Percentiles rank a stretch among this genome's conserved stretches.
These are phyloP conservation scores for Solidago caesia DNA, from an alignment of 129 eudicot genomes.

Conservation along the genomic window DNA sequence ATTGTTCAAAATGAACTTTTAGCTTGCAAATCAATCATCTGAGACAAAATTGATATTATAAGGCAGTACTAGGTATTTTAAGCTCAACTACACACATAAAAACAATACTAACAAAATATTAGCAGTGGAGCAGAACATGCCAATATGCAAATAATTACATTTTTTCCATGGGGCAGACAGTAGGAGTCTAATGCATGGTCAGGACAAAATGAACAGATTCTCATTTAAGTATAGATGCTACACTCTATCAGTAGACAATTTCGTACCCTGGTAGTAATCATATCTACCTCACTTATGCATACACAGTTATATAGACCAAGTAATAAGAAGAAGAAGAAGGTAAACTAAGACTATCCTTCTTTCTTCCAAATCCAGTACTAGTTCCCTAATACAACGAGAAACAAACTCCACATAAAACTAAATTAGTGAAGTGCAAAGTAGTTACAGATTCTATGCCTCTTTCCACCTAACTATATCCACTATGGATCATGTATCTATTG, in stretches of 20 bases:
- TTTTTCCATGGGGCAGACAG: no score
- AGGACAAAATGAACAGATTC: no score
- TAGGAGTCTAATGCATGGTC: no score
- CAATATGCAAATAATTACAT: no score
- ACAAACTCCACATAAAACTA: slow-evolving; percentile 4
- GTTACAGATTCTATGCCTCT: slow-evolving; percentile 10
- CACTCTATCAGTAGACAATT: not conserved
- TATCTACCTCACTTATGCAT: not conserved
- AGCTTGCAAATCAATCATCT: not conserved
- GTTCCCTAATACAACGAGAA: slow-evolving; percentile 7
- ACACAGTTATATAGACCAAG: not conserved
- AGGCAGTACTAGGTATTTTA: not conserved
- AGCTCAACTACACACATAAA: no score
- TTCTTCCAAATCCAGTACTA: not conserved
- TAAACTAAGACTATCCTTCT: not conserved
- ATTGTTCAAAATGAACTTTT: no score
- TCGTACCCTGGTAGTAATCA: not conserved
- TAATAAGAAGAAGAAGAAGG: not conserved
- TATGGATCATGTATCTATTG: slow-evolving; percentile 5
- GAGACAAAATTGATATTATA: not conserved
- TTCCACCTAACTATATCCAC: not conserved
- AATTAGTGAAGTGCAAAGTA: not conserved
- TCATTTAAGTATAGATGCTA: not conserved
- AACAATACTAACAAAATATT: no score
- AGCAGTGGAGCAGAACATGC: no score